These are phyloP conservation scores for Fonsecaea erecta DNA, from an alignment of 2,329 filamentous ascomycete genomes.

Conservation along the genomic window DNA sequence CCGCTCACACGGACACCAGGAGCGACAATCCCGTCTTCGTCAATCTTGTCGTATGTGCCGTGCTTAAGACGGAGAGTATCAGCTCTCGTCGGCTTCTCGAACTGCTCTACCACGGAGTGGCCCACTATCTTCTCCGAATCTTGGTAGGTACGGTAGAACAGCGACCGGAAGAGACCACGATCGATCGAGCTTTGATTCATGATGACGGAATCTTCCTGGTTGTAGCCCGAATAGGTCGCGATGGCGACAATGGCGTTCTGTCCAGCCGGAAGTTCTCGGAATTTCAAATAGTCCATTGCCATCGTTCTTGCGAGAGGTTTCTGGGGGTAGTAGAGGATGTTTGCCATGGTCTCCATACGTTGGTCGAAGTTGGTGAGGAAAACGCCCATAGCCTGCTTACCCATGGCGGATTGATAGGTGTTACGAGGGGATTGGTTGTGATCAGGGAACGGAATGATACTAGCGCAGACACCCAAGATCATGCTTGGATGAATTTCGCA, in stretches of 20 bases:
- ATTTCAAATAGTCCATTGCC: constrained; percentile 98
- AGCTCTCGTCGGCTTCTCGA: constrained; percentile 89
- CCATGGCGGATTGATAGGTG: constrained; percentile 99
- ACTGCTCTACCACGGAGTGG: constrained; percentile 87
- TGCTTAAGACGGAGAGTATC: constrained; percentile 87
- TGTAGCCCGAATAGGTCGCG: constrained; percentile 96
- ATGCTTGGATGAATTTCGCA: constrained; percentile 99
- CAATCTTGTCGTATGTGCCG: constrained; percentile 95
- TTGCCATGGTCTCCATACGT: constrained; percentile 99
- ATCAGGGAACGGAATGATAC: constrained; percentile 99
- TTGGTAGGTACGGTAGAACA: constrained; percentile 97
- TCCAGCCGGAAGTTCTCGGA: constrained; percentile 93
- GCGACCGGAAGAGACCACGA: constrained; percentile 91
- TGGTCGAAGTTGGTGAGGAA: constrained; percentile 96
- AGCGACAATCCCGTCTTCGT: constrained; percentile 92
- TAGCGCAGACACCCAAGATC: constrained; percentile 97
- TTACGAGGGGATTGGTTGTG: constrained; percentile 98
- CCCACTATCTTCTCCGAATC: constrained; percentile 97
- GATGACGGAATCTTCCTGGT: constrained; percentile 99
- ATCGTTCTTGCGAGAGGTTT: constrained; percentile 94
- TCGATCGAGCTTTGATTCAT: constrained; percentile 99
- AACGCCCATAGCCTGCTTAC: constrained; percentile 99
- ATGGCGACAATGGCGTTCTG: constrained; percentile 99
- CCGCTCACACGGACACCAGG: constrained; percentile 94
- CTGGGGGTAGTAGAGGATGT: constrained; percentile 98